These are phyloP conservation scores for Kurtzmaniella natalensis DNA, from an alignment of 1,139 yeast species.

Conservation along the genomic window DNA sequence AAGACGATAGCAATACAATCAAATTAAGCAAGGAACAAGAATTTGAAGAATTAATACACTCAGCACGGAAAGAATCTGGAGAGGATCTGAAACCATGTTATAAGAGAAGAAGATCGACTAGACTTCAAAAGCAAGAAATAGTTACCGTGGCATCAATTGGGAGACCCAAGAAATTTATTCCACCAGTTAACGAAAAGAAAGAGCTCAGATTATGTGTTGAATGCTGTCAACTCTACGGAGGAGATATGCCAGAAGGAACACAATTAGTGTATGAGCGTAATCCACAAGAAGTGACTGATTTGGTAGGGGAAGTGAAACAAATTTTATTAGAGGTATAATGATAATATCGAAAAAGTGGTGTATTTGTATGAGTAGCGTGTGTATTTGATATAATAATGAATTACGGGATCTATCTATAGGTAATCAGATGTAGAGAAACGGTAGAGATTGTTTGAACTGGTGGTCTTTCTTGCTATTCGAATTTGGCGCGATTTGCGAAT, in stretches of 20 bases:
- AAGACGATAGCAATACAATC: neutral
- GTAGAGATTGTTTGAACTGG: too few relatives aligned
- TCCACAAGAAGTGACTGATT: slow-evolving; percentile 3
- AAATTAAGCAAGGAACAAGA: slow-evolving; percentile 15
- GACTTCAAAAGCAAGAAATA: slow-evolving; percentile 7
- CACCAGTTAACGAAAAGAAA: slow-evolving; percentile 5
- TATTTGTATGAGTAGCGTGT: too few relatives aligned
- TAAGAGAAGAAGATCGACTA: slow-evolving; percentile 7
- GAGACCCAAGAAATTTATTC: slow-evolving; percentile 4
- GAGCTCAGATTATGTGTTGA: slow-evolving; percentile 6
- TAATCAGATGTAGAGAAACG: too few relatives aligned
- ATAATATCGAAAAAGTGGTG: too few relatives aligned
- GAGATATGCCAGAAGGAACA: slow-evolving; percentile 7
- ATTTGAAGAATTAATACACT: slow-evolving; percentile 13
- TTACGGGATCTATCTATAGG: too few relatives aligned
- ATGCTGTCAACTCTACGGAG: slow-evolving; percentile 5
- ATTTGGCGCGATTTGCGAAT: too few relatives aligned
- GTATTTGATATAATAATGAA: too few relatives aligned
- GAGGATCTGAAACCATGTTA: neutral
- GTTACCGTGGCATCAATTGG: slow-evolving; percentile 5
- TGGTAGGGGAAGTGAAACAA: neutral
- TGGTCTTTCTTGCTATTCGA: too few relatives aligned
- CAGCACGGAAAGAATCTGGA: slow-evolving; percentile 1
- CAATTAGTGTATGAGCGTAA: slow-evolving; percentile 4
- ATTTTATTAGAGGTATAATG: too few relatives aligned